Conservation (phyloP, 2,329 filamentous ascomycete species). For the Chaetomiaceae sp. region DNA sequence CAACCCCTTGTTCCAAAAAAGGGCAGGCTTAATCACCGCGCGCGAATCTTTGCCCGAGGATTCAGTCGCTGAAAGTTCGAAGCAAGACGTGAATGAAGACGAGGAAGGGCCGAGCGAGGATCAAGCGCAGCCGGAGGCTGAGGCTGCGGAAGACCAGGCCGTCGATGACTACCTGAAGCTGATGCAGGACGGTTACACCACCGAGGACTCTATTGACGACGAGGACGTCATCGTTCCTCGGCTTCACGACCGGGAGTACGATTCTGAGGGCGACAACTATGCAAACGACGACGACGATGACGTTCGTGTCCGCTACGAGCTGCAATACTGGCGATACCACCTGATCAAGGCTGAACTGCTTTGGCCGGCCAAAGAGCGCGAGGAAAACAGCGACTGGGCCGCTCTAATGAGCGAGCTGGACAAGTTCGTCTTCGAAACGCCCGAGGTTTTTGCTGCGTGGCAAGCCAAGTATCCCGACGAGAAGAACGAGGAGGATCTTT, state of each 20-base stretch:
- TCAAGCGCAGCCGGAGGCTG: neutral
- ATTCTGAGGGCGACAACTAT: neutral
- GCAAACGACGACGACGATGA: neutral
- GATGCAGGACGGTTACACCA: neutral
- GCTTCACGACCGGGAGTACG: neutral
- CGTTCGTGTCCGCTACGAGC: conserved; percentile 18
- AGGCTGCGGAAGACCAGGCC: neutral
- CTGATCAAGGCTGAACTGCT: conserved; percentile 15
- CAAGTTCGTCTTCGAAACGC: conserved; percentile 15
- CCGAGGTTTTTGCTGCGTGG: conserved; percentile 18
- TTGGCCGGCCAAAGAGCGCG: conserved; percentile 18
- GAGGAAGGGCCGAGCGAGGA: neutral
- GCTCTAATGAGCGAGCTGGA: conserved; percentile 21
- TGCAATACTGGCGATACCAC: conserved; percentile 22
- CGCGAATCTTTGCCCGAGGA: neutral
- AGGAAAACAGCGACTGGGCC: conserved; percentile 11
- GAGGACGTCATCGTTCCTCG: conserved; percentile 10
- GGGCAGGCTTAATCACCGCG: conserved; percentile 6
- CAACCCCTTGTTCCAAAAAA: conserved; percentile 19
- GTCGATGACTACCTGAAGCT: neutral
- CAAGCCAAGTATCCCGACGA: conserved; percentile 9
- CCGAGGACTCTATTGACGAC: conserved; percentile 16
- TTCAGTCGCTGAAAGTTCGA: neutral
- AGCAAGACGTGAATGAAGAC: neutral
- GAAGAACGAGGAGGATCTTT: neutral